Evolutionary conservation across 1,139 yeast genomes (phyloP).

Genomic region (Meyerozyma carpophila): DNA sequence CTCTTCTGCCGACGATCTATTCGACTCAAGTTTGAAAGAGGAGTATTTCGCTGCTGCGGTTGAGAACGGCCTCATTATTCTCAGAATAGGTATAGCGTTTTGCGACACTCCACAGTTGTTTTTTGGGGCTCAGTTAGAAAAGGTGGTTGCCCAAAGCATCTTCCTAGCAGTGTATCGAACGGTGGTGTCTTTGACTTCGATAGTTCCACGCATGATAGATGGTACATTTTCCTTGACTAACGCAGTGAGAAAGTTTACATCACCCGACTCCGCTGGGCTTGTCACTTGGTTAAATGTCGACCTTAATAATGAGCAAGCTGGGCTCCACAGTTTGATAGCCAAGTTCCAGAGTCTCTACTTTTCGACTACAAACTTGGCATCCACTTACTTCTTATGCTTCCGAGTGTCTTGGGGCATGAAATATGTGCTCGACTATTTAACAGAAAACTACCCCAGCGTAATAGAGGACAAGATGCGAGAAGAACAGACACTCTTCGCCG

Average conservation of each 20-base stretch:
- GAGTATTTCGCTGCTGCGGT: conserved; percentile 13
- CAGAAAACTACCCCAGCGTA: not conserved
- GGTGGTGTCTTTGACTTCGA: conserved; percentile 16
- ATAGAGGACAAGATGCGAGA: not conserved
- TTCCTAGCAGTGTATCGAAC: conserved; percentile 11
- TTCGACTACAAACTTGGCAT: not conserved
- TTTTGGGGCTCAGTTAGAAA: conserved; percentile 19
- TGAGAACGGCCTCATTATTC: conserved; percentile 16
- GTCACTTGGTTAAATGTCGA: conserved; percentile 20
- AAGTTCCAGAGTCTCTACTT: not conserved
- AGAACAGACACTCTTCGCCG: not conserved
- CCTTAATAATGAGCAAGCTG: conserved; percentile 6
- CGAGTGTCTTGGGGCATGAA: not conserved
- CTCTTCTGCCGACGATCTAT: conserved; percentile 13
- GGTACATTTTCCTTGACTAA: conserved; percentile 13
- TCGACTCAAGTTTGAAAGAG: conserved; percentile 9
- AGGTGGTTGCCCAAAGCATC: conserved; percentile 15
- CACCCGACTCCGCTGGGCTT: conserved; percentile 21
- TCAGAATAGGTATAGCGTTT: conserved; percentile 14
- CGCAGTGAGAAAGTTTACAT: conserved; percentile 14
- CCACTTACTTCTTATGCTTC: not conserved
- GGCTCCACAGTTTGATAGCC: not conserved
- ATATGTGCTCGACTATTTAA: not conserved
- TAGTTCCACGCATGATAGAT: conserved; percentile 15
- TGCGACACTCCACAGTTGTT: conserved; percentile 10